These are phyloP conservation scores for Neocucurbitaria cava DNA, from an alignment of 2,329 filamentous ascomycete genomes.

Conservation along the genomic window DNA sequence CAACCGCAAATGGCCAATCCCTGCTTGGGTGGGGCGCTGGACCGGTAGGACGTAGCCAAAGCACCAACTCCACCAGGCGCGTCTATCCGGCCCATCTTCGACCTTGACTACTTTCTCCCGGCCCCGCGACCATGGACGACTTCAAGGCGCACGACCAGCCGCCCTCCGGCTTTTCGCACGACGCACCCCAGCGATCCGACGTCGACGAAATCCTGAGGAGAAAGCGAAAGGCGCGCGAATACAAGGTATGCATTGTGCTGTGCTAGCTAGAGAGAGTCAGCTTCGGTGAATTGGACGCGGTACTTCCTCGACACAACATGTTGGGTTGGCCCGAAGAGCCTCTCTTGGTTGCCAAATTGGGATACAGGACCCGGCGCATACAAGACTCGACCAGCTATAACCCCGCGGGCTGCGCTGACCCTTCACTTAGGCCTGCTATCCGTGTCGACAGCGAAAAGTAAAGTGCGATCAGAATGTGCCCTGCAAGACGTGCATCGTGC, in stretches of 20 bases:
- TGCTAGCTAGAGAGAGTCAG: background rate
- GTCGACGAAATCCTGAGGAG: constrained; percentile 59
- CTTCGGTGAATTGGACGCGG: background rate
- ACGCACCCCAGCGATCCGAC: constrained; percentile 53
- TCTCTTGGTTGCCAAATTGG: constrained; percentile 22
- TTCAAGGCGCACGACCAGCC: constrained; percentile 32
- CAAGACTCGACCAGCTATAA: background rate
- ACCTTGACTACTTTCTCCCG: constrained; percentile 20
- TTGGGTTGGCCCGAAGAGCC: background rate
- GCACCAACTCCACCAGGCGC: constrained; percentile 19
- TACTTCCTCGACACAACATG: background rate
- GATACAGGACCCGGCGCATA: constrained; percentile 22
- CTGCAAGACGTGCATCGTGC: constrained; percentile 59
- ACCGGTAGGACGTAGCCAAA: constrained; percentile 17
- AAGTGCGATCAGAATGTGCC: constrained; percentile 58
- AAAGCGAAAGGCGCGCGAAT: constrained; percentile 60
- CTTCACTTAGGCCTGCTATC: constrained; percentile 53
- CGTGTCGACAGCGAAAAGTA: constrained; percentile 56
- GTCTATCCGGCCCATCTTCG: constrained; percentile 23
- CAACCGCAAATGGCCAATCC: constrained; percentile 7
- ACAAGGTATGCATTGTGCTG: constrained; percentile 49
- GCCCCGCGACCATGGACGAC: constrained; percentile 40
- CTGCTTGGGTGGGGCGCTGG: constrained; percentile 19
- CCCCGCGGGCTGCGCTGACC: constrained; percentile 30
- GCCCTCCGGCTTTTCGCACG: constrained; percentile 31